Base-by-base conservation (phyloP, 2,329 filamentous ascomycete genomes). In the Ilyonectria mors-panacis region DNA sequence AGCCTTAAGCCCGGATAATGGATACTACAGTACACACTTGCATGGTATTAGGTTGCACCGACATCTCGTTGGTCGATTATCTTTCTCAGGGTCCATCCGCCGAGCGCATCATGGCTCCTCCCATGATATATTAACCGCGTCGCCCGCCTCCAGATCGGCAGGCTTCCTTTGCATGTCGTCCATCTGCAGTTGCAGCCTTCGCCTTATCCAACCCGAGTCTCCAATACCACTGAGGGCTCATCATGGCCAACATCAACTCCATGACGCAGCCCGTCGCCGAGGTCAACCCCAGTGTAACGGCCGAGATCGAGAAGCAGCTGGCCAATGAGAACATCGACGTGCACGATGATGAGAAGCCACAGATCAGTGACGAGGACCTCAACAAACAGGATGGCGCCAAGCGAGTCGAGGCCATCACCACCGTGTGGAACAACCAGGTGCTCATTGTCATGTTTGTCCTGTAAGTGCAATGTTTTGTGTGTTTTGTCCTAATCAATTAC, bases 321-420 rank as follows among this genome's bases (percentile, higher is more conserved):
- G 53, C 47, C 10, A 30, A 35, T 15, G 17, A 50, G 17, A 17
- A 55, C 26, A 30, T 50, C 9, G 10, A 50, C 23, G 26, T 50
- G 6, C 47, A 48, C 21, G 58, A 60, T 6, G 39, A 35, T 10
- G 45, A 57, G 44, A 55, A 58, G 55, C 45, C 48, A 3, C 50
- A 60, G 37, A 26, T 48, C 7, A 58, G 68, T 47, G 59, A 58
- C n/a, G 60, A 63, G 30, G 75, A 74, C 4, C 63, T 72, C 17
- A 63, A 76, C 51, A 76, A 78, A 66, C 80, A 82, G 62, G 76
- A 77, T 10, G 81, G 81, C 69, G 80, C 83, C 21, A 75, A 77
- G 64, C 72, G 71, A 21, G 80, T 80, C 47, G 79, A 83, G 70
- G 81, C 81, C 9, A 75, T 81, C 66, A 82, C 82, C 10, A 72